A percentile compares a stretch with the other conserved stretches of the same genome.
These are phyloP conservation scores for Hypsizygus marmoreus DNA, from an alignment of 768 basidiomycete genomes.

Conservation along the genomic window DNA sequence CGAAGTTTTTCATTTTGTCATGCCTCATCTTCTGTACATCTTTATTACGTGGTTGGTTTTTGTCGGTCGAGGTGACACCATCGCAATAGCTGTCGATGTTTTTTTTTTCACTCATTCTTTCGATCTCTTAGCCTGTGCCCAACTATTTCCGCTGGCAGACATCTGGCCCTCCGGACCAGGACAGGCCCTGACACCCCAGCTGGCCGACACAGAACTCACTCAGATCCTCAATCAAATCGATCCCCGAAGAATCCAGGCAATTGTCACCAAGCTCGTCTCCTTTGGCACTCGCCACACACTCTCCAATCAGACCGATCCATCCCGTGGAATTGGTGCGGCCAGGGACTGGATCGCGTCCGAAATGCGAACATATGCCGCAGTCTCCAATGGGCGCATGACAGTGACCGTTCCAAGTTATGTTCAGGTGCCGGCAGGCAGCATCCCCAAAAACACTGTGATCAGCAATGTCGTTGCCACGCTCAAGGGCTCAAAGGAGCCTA, in stretches of 20 bases:
- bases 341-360: constrained; percentile 56
- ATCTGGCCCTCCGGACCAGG: constrained; percentile 55
- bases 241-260: constrained; percentile 44
- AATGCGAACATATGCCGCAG: constrained; percentile 39
- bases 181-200: constrained; percentile 38
- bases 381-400: constrained; percentile 42
- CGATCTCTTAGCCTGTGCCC: background rate
- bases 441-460: constrained; percentile 47
- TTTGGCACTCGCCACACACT: constrained; percentile 58
- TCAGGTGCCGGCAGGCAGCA: constrained; percentile 35
- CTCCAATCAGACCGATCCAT: constrained; percentile 53
- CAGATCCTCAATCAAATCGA: constrained; percentile 49
- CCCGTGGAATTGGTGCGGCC: constrained; percentile 55
- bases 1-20: too few species aligned
- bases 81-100: too few species aligned
- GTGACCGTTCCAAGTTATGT: constrained; percentile 49
- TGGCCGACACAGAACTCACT: constrained; percentile 44
- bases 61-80: too few species aligned
- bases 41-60: too few species aligned
- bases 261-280: constrained; percentile 52
- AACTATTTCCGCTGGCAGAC: constrained; percentile 5
- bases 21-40: too few species aligned
- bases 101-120: constrained; percentile 8
- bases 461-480: constrained; percentile 55
- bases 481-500: constrained; percentile 46